phyloP scores from a whole-genome alignment of 2,329 filamentous ascomycete genomes.

The Fusarium falciforme region DNA sequence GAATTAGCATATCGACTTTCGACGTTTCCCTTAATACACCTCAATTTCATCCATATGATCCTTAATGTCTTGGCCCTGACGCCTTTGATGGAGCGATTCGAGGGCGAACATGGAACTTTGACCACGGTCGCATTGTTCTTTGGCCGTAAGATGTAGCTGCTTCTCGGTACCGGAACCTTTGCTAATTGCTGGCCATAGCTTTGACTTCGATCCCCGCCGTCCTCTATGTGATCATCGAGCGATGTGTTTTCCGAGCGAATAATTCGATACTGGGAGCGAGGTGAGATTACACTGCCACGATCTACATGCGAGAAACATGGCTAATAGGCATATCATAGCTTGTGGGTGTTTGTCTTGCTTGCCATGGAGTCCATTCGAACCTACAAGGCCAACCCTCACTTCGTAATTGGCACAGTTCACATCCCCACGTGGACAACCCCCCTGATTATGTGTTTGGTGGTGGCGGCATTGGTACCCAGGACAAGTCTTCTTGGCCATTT shows the following conservation, averaged over 20 bases:
- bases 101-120: conserved; percentile 90
- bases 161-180: not conserved
- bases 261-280: conserved; percentile 84
- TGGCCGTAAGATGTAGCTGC: conserved; percentile 74
- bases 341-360: conserved; percentile 93
- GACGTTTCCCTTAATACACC: conserved; percentile 89
- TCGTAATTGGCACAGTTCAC: conserved; percentile 70
- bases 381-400: conserved; percentile 82
- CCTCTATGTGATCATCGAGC: conserved; percentile 84
- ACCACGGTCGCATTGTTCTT: conserved; percentile 89
- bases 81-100: conserved; percentile 93
- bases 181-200: conserved; percentile 59
- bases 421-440: conserved; percentile 96
- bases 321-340: conserved; percentile 60
- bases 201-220: conserved; percentile 85
- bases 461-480: conserved; percentile 80
- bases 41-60: conserved; percentile 81
- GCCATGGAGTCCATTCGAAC: conserved; percentile 88
- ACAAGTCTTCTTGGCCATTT: conserved; percentile 89
- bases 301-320: not conserved
- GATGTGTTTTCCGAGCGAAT: conserved; percentile 76
- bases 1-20: conserved; percentile 87
- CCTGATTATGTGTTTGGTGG: conserved; percentile 78
- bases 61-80: conserved; percentile 84
- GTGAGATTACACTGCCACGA: conserved; percentile 58